Conservation (phyloP, 306 rosid genomes). For the Ammopiptanthus mongolicus region DNA sequence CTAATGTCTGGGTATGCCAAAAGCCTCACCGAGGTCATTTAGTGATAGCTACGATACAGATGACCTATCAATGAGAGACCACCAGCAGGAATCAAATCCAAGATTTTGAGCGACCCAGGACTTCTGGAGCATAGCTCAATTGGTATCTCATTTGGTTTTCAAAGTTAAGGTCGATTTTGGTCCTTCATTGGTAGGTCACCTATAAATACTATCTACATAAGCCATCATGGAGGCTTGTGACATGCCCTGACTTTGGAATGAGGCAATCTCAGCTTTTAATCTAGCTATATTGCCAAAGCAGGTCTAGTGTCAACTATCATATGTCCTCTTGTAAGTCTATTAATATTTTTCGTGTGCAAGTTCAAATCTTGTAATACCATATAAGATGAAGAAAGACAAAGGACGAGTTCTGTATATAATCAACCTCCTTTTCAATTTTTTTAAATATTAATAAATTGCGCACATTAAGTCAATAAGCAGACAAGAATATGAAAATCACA, state of each 20-base stretch:
- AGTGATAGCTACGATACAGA: neutral
- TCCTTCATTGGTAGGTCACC: neutral
- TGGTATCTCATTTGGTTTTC: too few relatives aligned
- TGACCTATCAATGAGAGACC: neutral
- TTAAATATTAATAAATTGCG: too few relatives aligned
- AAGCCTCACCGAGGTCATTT: neutral
- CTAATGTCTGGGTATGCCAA: neutral
- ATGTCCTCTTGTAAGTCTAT: neutral
- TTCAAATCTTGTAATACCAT: neutral
- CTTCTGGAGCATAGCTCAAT: too few relatives aligned
- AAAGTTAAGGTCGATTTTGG: too few relatives aligned
- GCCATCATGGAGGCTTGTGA: neutral
- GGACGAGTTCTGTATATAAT: neutral
- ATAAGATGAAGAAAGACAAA: neutral
- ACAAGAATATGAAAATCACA: neutral
- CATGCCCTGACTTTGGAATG: neutral
- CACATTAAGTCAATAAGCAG: neutral
- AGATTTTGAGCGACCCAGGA: too few relatives aligned
- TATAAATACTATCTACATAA: neutral
- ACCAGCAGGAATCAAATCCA: neutral
- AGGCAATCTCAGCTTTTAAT: neutral
- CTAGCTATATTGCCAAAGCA: neutral
- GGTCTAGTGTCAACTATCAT: neutral
- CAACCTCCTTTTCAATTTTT: neutral
- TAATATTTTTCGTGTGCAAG: neutral